Evolutionary conservation across 352 stramenopile genomes (phyloP).

Genomic region (Globisporangium alternatum): DNA sequence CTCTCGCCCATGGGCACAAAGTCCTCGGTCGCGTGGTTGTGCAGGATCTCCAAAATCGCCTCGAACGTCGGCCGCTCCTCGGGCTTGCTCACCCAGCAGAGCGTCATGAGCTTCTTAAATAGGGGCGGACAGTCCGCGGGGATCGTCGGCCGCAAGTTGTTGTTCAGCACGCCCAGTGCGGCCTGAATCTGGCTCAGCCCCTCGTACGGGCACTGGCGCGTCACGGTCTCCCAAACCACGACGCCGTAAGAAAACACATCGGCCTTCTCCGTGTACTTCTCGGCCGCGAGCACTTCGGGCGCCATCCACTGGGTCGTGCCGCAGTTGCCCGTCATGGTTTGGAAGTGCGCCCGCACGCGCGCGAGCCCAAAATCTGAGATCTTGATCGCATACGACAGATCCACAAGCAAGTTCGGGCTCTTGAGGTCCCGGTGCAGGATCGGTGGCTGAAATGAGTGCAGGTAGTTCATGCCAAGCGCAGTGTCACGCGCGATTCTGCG

Average conservation of each 20-base stretch:
- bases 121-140: slow-evolving; percentile 66
- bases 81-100: slow-evolving; percentile 74
- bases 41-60: slow-evolving; percentile 73
- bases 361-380: slow-evolving; percentile 89
- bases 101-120: slow-evolving; percentile 85
- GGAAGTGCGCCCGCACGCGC: slow-evolving; percentile 76
- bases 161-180: slow-evolving; percentile 83
- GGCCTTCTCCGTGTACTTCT: slow-evolving; percentile 88
- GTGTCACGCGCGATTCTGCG: slow-evolving; percentile 75
- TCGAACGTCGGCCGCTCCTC: slow-evolving; percentile 83
- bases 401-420: slow-evolving; percentile 80
- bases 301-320: slow-evolving; percentile 88
- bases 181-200: slow-evolving; percentile 89
- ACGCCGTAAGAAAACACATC: slow-evolving; percentile 87
- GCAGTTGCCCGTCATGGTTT: slow-evolving; percentile 88
- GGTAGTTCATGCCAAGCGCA: slow-evolving; percentile 84
- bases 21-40: slow-evolving; percentile 20
- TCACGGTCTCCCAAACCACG: slow-evolving; percentile 89
- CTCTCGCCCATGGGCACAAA: slow-evolving; percentile 17
- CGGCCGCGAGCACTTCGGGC: slow-evolving; percentile 73
- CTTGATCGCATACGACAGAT: slow-evolving; percentile 80
- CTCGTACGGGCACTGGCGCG: slow-evolving; percentile 89
- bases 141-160: slow-evolving; percentile 83
- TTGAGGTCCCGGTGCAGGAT: slow-evolving; percentile 88
- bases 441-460: slow-evolving; percentile 83